Conservation (phyloP, 2,329 filamentous ascomycete genomes). For the Paecilomyces niveus region DNA sequence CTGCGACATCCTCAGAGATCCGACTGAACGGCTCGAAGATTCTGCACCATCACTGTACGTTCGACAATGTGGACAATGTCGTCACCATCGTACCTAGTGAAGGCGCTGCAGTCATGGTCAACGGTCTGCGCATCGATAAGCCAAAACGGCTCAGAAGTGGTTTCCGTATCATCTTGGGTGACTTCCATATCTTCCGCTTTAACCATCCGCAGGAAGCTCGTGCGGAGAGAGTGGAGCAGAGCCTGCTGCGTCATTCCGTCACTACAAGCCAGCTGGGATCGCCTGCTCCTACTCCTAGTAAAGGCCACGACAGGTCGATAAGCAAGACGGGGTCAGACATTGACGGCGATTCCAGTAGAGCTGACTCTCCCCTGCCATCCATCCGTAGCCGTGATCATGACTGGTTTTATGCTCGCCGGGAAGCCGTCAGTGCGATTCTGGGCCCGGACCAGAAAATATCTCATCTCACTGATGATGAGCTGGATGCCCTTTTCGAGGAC, state of each 20-base stretch:
- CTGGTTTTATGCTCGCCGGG: conserved; percentile 87
- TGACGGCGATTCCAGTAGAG: conserved; percentile 63
- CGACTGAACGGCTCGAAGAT: conserved; percentile 91
- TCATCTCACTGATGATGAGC: conserved; percentile 83
- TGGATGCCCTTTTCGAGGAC: conserved; percentile 89
- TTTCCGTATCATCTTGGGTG: conserved; percentile 88
- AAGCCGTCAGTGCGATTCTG: conserved; percentile 85
- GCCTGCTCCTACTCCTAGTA: conserved; percentile 53
- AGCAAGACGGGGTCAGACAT: conserved; percentile 75
- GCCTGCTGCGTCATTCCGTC: conserved; percentile 75
- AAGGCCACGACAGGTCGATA: conserved; percentile 69
- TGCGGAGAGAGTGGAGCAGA: conserved; percentile 83
- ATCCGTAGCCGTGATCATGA: conserved; percentile 71
- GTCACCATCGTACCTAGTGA: conserved; percentile 88
- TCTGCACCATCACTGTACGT: conserved; percentile 82
- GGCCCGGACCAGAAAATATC: conserved; percentile 88
- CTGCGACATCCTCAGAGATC: conserved; percentile 77
- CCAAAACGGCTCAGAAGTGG: conserved; percentile 82
- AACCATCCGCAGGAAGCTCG: conserved; percentile 95
- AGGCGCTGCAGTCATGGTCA: conserved; percentile 97
- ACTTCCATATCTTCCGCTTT: conserved; percentile 98
- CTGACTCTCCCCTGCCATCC: conserved; percentile 70
- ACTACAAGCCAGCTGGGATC: conserved; percentile 58
- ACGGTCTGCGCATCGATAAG: conserved; percentile 81
- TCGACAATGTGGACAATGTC: conserved; percentile 86